Evolutionary conservation across 441 rosid genomes (phyloP).

Genomic region (Hura crepitans): DNA sequence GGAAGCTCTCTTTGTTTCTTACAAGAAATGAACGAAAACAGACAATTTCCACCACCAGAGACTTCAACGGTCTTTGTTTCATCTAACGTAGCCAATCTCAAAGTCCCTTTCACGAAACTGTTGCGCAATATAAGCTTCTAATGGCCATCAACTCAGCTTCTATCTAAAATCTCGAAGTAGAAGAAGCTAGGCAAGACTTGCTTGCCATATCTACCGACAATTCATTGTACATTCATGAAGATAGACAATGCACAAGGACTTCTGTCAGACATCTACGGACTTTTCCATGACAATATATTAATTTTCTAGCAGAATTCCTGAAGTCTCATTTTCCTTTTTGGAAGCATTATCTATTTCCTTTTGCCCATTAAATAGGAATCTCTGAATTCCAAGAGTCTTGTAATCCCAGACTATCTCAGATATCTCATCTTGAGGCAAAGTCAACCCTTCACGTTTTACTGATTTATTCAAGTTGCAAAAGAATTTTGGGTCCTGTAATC

Average conservation of each 20-base stretch:
- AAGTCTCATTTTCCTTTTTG: conserved; percentile 24
- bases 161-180: neutral
- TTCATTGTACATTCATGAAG: neutral
- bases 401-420: conserved; percentile 79
- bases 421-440: conserved; percentile 83
- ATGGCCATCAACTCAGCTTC: neutral
- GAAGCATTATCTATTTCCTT: conserved; percentile 35
- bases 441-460: conserved; percentile 55
- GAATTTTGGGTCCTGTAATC: conserved; percentile 70
- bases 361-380: conserved; percentile 38
- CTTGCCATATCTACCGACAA: neutral
- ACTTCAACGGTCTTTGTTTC: neutral
- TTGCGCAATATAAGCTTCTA: neutral
- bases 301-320: conserved; percentile 17
- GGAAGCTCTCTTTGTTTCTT: neutral
- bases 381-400: conserved; percentile 75
- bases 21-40: neutral
- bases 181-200: neutral
- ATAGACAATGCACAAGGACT: neutral
- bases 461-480: conserved; percentile 65
- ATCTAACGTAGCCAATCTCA: neutral
- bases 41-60: neutral
- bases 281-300: neutral
- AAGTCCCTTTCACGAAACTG: neutral
- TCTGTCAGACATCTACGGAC: neutral